Evolutionary conservation across 129 eudicot species (phyloP), one percentile per base, ranked within the genome.

Genomic region (Flaveria sonorensis): DNA sequence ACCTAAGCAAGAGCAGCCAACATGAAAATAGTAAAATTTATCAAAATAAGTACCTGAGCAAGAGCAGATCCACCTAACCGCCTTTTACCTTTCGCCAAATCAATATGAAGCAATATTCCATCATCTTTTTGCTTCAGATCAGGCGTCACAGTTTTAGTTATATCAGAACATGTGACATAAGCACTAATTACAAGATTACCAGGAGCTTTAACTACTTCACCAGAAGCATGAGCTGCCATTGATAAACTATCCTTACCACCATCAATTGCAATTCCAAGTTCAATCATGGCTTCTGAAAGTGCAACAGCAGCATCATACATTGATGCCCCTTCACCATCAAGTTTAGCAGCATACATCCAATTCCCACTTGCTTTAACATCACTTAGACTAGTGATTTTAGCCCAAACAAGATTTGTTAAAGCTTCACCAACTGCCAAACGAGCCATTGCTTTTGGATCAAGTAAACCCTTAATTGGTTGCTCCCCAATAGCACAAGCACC

Each of bases 311-410:
- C 96, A 84, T 95, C 99, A 61, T 91, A 95, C 99, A 95, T 89
- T 16, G 83, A 92, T 1, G 99, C 96, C 21, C 99, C 99, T 85
- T 91, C 97, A 43, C 99, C 99, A 68, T 92, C 97, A 21, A 95
- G 83, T 71, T 88, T 93, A 14, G 99, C 99, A 61, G 97, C 99
- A 85, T 95, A 91, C 99, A 95, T 95, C 97, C 97, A 95, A 45
- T 95, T 95, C 30, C 93, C 99, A 76, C 97, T 95, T 9, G 99
- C 99, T 77, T 95, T 95, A 36, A 95, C 96, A 77, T 92, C 96
- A 20, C 96, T 81, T 36, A 95, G 83, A 43, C 86, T 83, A 5
- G 99, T 92, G 20, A 95, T 85, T 59, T 87, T 83, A 13, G 99
- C 99, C 97, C 97, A 94, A 18, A 94, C 96, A 63, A 94, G 99